Conservation (phyloP, 371 early-diverging fungal genomes). For the Mortierella sp. region DNA sequence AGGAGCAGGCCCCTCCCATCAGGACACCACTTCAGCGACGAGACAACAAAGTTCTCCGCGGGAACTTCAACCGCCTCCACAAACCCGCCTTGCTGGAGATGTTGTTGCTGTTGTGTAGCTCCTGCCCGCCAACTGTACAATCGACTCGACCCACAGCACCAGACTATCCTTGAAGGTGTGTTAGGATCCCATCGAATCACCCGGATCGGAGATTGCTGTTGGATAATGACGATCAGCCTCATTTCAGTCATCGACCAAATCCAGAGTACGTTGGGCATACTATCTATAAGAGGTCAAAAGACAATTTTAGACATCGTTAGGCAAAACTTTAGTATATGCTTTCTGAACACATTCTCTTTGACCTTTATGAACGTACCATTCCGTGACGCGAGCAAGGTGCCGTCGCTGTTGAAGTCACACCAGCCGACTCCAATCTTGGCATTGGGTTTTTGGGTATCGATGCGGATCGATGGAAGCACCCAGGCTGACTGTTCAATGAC, state of each 20-base stretch:
- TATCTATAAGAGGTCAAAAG: slow-evolving; percentile 28
- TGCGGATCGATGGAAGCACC: slow-evolving; percentile 33
- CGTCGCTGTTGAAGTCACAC: slow-evolving; percentile 58
- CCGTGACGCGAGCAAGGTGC: slow-evolving; percentile 49
- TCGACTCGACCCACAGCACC: slow-evolving; percentile 46
- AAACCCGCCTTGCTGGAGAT: slow-evolving; percentile 20
- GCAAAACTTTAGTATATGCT: background rate
- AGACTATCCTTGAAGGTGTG: slow-evolving; percentile 41
- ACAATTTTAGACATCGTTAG: background rate
- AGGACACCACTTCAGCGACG: slow-evolving; percentile 54
- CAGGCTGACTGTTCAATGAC: slow-evolving; percentile 47
- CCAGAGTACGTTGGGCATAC: slow-evolving; percentile 54
- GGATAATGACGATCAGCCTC: slow-evolving; percentile 43
- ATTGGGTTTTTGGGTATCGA: slow-evolving; percentile 53
- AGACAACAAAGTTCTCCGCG: slow-evolving; percentile 43
- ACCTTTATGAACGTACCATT: slow-evolving; percentile 31
- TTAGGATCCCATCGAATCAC: slow-evolving; percentile 51
- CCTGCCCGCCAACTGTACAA: slow-evolving; percentile 45
- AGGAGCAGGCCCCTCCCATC: slow-evolving; percentile 45
- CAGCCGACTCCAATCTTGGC: slow-evolving; percentile 53
- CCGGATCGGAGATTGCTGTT: slow-evolving; percentile 51
- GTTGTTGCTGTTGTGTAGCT: slow-evolving; percentile 8
- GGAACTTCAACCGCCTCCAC: slow-evolving; percentile 51
- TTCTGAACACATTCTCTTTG: background rate
- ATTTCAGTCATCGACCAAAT: slow-evolving; percentile 49